Conservation (phyloP, 176 grass and related monocot species). For the Metroxylon sagu region DNA sequence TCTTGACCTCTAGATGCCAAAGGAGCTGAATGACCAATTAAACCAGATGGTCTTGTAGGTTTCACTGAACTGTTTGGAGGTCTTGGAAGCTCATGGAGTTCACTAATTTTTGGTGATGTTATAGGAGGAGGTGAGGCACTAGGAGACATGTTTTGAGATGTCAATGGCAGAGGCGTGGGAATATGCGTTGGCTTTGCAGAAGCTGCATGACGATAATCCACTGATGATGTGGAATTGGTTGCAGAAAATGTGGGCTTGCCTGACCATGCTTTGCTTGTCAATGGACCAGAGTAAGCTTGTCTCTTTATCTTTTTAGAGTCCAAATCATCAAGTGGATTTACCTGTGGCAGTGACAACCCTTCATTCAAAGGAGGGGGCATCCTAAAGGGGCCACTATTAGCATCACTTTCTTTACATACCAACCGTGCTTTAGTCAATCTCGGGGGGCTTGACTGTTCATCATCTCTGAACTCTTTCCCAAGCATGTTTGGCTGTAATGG, state of each 20-base stretch:
- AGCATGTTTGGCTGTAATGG: constrained; percentile 55
- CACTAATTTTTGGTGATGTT: constrained; percentile 69
- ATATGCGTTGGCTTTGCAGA: constrained; percentile 27
- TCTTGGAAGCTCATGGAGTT: constrained; percentile 89
- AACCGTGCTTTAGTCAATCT: constrained; percentile 50
- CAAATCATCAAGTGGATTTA: constrained; percentile 20
- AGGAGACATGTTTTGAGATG: constrained; percentile 32
- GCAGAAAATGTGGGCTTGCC: not conserved
- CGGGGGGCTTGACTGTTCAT: constrained; percentile 48
- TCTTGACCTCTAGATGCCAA: constrained; percentile 47
- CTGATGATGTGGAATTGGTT: constrained; percentile 9
- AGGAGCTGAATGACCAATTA: constrained; percentile 75
- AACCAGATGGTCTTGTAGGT: constrained; percentile 33
- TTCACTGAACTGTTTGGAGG: constrained; percentile 48
- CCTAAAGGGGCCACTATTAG: constrained; percentile 36
- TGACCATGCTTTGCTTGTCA: constrained; percentile 25
- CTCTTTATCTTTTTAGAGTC: constrained; percentile 62
- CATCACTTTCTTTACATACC: constrained; percentile 75
- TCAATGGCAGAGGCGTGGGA: constrained; percentile 30
- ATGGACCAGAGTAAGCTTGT: constrained; percentile 65
- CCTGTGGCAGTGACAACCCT: constrained; percentile 32
- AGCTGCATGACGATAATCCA: constrained; percentile 40
- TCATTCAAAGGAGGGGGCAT: constrained; percentile 20
- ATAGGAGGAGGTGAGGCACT: constrained; percentile 41
- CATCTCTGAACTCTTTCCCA: constrained; percentile 45